phyloP scores from a whole-genome alignment of 495 filamentous ascomycete genomes.

The Hypoxylon subgilvum region DNA sequence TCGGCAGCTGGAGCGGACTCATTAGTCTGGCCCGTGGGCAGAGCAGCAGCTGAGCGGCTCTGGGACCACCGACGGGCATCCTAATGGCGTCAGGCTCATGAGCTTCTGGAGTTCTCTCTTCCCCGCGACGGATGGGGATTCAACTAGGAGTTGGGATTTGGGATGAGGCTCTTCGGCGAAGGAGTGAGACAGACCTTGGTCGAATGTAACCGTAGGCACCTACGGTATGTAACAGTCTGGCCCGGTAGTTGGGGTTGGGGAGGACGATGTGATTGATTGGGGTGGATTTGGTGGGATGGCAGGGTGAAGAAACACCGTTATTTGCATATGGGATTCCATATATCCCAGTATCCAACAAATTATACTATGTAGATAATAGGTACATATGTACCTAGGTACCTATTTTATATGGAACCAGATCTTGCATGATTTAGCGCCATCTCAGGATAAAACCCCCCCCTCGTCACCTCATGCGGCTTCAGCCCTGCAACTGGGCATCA shows the following conservation, averaged over 20 bases:
- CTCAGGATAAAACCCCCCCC: not conserved
- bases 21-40: constrained; percentile 3
- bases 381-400: no score
- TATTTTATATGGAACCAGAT: no score
- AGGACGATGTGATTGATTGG: constrained; percentile 7
- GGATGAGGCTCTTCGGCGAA: constrained; percentile 28
- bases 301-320: no score
- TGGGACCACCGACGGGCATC: constrained; percentile 14
- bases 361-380: no score
- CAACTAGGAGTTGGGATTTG: constrained; percentile 1
- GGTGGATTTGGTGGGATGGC: not conserved
- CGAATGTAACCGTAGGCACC: constrained; percentile 37
- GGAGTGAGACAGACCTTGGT: constrained; percentile 37
- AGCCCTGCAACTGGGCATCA: no score
- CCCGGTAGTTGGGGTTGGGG: constrained; percentile 9
- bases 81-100: not conserved
- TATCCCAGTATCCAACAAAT: no score
- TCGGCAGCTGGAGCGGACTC: not conserved
- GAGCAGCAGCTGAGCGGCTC: constrained; percentile 11
- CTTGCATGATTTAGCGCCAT: constrained; percentile 27
- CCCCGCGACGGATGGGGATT: not conserved
- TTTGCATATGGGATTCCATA: no score
- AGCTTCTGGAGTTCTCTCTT: not conserved
- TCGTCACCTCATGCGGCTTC: not conserved
- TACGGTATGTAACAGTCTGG: no score